phyloP scores from a whole-genome alignment of 2,329 filamentous ascomycete genomes.

The Pseudofabraea citricarpa region DNA sequence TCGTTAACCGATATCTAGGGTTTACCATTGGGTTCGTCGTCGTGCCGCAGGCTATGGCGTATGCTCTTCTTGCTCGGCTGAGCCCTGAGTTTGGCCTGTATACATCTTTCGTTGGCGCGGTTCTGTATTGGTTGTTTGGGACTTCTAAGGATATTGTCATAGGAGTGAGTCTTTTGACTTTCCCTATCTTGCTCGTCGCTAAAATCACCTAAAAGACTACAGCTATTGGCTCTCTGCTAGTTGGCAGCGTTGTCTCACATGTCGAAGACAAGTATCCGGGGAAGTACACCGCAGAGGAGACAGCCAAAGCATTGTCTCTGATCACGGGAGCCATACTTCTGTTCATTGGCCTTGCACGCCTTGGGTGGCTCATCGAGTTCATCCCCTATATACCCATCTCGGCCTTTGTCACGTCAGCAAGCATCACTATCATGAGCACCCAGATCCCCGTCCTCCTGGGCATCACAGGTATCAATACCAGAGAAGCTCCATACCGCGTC shows the following conservation, averaged over 20 bases:
- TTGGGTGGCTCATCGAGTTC: conserved; percentile 50
- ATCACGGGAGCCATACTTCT: conserved; percentile 44
- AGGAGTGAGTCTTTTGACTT: conserved; percentile 12
- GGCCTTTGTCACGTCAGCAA: conserved; percentile 51
- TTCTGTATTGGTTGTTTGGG: conserved; percentile 34
- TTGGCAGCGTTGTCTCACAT: conserved; percentile 41
- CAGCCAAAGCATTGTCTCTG: conserved; percentile 43
- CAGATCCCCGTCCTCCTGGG: conserved; percentile 48
- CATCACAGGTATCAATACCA: conserved; percentile 44
- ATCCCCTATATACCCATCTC: conserved; percentile 48
- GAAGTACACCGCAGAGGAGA: conserved; percentile 35
- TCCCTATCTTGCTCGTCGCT: not conserved
- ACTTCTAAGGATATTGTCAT: conserved; percentile 35
- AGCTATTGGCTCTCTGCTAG: conserved; percentile 48
- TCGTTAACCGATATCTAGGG: conserved; percentile 13
- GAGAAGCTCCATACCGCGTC: conserved; percentile 41
- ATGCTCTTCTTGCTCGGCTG: conserved; percentile 43
- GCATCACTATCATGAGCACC: conserved; percentile 43
- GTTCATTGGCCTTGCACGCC: conserved; percentile 42
- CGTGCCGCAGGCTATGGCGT: conserved; percentile 51
- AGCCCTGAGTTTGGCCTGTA: conserved; percentile 44
- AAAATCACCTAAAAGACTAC: conserved; percentile 28
- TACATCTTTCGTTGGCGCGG: conserved; percentile 33
- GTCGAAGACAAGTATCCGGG: conserved; percentile 34
- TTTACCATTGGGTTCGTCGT: conserved; percentile 47